Base-by-base conservation (phyloP, 2,329 filamentous ascomycete species). In the Diaporthe sp. region DNA sequence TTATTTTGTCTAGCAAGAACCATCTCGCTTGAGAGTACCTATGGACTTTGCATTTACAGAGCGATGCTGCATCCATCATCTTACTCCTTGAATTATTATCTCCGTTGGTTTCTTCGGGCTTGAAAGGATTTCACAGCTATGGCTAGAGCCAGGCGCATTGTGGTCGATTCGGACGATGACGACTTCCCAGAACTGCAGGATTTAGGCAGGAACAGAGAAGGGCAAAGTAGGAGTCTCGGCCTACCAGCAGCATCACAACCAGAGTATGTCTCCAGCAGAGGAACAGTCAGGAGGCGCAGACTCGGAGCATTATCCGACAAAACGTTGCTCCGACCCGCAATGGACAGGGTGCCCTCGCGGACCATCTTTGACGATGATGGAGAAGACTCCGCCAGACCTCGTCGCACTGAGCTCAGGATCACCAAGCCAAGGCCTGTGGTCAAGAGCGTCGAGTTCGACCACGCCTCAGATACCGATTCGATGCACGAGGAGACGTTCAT, bases 101-200 rank as follows among this genome's bases (percentile, higher is more conserved):
- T n/a, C 13, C 63, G 7, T 53, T 22, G 19, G 15, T 25, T 4
- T 19, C 51, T 55, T 30, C 37, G 5, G 1, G 15, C 15, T 27
- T 39, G 37, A 10, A 27, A 8, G 5, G 0, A 61, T 32, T 32
- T 27, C 8, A 22, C 47, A 55, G 39, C 37, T 32, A 75, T 75
- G 74, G 71, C 68, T 32, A 75, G 74, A 51, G 55, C 47, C 55
- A 70, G 74, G 22, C 74, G 72, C 39, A 75, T 78, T 72, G 73
- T 77, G 42, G 51, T 78, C 39, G 79, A 83, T 9, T 79, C 82
- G 25, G 83, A 81, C 70, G 84, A 86, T 27, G 85, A 87, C 55
- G 86, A 86, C 44, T 82, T 86, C 35, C 84, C 85, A 2, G 83
- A 84, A 44, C 73, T 85, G 32, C 80, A 82, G 51, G 79, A 81